Conservation (phyloP, 2,329 filamentous ascomycete species). For the Elsinoe arachidis region DNA sequence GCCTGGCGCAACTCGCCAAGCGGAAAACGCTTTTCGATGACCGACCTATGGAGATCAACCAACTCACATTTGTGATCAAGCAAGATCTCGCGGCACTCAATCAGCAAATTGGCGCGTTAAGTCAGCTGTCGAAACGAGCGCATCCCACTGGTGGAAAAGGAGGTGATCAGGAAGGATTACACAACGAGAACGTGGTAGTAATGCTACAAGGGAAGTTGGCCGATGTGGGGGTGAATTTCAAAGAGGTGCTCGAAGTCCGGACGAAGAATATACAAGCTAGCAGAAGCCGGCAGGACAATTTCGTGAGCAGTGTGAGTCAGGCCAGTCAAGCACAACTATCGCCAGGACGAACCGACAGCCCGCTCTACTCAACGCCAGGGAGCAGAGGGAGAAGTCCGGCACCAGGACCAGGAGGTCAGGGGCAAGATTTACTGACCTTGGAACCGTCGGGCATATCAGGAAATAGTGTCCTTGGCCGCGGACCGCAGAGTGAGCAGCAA, state of each 20-base stretch:
- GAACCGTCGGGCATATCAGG: conserved; percentile 54
- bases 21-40: conserved; percentile 97
- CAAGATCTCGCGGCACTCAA: conserved; percentile 84
- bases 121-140: conserved; percentile 66
- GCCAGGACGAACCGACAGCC: conserved; percentile 35
- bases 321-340: conserved; percentile 14
- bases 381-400: conserved; percentile 45
- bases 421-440: conserved; percentile 66
- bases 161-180: conserved; percentile 75
- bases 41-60: conserved; percentile 90
- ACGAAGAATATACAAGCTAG: conserved; percentile 98
- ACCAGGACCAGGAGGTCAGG: conserved; percentile 25
- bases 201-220: conserved; percentile 85
- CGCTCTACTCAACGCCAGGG: conserved; percentile 54
- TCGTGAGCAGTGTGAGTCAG: conserved; percentile 80
- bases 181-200: conserved; percentile 95
- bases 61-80: conserved; percentile 95
- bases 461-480: conserved; percentile 34
- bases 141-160: conserved; percentile 51
- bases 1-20: conserved; percentile 87
- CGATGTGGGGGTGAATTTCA: conserved; percentile 90
- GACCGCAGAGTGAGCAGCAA: conserved; percentile 68
- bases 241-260: conserved; percentile 89
- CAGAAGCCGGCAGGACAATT: conserved; percentile 86
- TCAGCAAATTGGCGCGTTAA: conserved; percentile 77